These are phyloP conservation scores for Kuraishia capsulata DNA, from an alignment of 805 yeast genomes.

Conservation along the genomic window DNA sequence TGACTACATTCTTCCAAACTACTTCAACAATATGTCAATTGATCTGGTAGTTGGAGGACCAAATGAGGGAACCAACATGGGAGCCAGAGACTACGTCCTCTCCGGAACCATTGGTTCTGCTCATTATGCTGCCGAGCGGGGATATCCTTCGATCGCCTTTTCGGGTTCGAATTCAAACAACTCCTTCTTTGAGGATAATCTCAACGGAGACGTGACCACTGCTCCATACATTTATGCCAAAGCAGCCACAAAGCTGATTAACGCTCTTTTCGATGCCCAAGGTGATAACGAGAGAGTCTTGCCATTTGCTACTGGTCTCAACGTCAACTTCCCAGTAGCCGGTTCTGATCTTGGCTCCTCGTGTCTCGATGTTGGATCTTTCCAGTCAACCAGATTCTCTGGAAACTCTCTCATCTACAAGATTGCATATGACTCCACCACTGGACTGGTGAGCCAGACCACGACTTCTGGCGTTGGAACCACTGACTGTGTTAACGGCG, in stretches of 20 bases:
- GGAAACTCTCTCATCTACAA: constrained; percentile 28
- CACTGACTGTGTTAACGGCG: constrained; percentile 27
- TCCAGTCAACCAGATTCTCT: constrained; percentile 33
- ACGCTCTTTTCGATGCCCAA: constrained; percentile 25
- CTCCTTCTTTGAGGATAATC: constrained; percentile 36
- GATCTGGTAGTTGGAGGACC: constrained; percentile 46
- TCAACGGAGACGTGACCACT: constrained; percentile 29
- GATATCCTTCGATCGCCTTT: constrained; percentile 39
- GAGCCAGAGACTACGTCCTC: constrained; percentile 30
- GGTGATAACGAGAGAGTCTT: constrained; percentile 27
- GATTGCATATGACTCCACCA: constrained; percentile 28
- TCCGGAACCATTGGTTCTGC: constrained; percentile 48
- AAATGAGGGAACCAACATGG: constrained; percentile 41
- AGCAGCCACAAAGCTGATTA: constrained; percentile 28
- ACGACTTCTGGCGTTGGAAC: constrained; percentile 15
- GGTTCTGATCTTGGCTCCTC: constrained; percentile 24
- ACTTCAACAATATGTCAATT: constrained; percentile 30
- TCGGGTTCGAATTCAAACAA: constrained; percentile 42
- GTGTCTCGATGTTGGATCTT: constrained; percentile 31
- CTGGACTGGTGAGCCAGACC: constrained; percentile 18
- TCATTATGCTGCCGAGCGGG: constrained; percentile 37
- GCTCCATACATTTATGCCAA: constrained; percentile 37
- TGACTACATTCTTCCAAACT: constrained; percentile 35
- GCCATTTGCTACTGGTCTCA: constrained; percentile 35
- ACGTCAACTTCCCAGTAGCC: constrained; percentile 40